These are phyloP conservation scores for Tylopilus subfusipes DNA, from an alignment of 768 basidiomycete species.

Conservation along the genomic window DNA sequence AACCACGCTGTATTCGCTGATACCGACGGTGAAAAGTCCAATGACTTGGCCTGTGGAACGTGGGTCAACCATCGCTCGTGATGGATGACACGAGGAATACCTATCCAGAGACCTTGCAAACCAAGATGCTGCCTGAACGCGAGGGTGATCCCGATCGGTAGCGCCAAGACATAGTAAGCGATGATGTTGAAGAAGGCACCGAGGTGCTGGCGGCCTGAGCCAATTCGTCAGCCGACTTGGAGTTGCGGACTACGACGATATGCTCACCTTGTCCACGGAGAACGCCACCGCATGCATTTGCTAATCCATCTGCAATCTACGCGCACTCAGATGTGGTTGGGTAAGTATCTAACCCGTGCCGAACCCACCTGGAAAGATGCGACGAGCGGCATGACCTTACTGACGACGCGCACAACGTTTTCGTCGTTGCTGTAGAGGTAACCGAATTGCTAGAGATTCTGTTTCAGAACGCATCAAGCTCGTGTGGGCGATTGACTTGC, in stretches of 20 bases:
- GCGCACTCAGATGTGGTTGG: neutral
- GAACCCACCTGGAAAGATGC: conserved; percentile 48
- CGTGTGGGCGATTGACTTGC: conserved; percentile 33
- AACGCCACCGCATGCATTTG: conserved; percentile 48
- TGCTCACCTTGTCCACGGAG: conserved; percentile 45
- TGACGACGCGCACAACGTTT: conserved; percentile 48
- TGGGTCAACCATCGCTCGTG: conserved; percentile 8
- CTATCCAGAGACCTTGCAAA: conserved; percentile 51
- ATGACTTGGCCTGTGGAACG: conserved; percentile 58
- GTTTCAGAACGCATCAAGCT: neutral
- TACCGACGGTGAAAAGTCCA: conserved; percentile 66
- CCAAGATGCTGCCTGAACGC: conserved; percentile 46
- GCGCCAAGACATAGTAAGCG: conserved; percentile 55
- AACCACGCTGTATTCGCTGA: conserved; percentile 63
- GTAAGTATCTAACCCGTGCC: neutral
- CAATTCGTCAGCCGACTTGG: conserved; percentile 2
- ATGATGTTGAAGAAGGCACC: conserved; percentile 72
- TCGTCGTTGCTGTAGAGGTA: conserved; percentile 66
- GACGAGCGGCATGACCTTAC: conserved; percentile 49
- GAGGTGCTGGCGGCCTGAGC: conserved; percentile 56
- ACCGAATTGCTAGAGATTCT: conserved; percentile 47
- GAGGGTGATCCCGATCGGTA: conserved; percentile 50
- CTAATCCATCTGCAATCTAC: conserved; percentile 50
- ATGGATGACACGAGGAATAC: conserved; percentile 17
- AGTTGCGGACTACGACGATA: no score